These are phyloP conservation scores for Esteya vermicola DNA, from an alignment of 2,329 filamentous ascomycete species.

Conservation along the genomic window DNA sequence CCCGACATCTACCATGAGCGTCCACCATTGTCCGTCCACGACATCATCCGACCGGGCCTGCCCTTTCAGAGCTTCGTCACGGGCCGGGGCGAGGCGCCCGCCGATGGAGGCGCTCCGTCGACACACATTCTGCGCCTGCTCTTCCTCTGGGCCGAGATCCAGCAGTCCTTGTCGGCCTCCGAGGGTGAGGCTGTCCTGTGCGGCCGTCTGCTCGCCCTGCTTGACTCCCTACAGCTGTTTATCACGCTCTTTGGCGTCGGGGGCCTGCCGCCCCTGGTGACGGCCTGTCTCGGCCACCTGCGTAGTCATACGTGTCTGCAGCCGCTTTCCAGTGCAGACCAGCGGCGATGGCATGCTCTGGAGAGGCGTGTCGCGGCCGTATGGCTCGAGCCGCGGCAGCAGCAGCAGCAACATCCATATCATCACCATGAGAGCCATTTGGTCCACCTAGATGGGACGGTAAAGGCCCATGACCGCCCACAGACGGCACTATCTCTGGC, in stretches of 20 bases:
- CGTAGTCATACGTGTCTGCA: background rate
- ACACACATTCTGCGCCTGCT: slow-evolving; percentile 3
- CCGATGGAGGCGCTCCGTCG: too few species aligned
- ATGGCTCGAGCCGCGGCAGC: background rate
- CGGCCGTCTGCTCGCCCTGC: too few species aligned
- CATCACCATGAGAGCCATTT: background rate
- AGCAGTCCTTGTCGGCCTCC: background rate
- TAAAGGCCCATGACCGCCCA: too few species aligned
- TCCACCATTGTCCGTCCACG: background rate
- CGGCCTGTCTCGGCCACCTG: slow-evolving; percentile 8
- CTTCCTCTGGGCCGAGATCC: slow-evolving; percentile 3
- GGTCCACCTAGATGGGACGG: background rate
- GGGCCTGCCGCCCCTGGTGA: slow-evolving; percentile 14
- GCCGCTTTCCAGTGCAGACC: background rate
- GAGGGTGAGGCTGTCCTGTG: too few species aligned
- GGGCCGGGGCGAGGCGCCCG: background rate
- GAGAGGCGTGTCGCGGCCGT: background rate
- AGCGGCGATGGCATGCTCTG: background rate
- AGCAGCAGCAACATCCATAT: background rate
- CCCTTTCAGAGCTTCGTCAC: background rate
- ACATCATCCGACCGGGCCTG: background rate
- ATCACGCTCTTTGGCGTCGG: slow-evolving; percentile 13
- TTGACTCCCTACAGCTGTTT: slow-evolving; percentile 4
- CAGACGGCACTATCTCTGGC: too few species aligned
- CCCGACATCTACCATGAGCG: slow-evolving; percentile 4